Evolutionary conservation across 2,329 filamentous ascomycete species (phyloP), one percentile per base, ranked within the genome.

Genomic region (Elsinoe ampelina): DNA sequence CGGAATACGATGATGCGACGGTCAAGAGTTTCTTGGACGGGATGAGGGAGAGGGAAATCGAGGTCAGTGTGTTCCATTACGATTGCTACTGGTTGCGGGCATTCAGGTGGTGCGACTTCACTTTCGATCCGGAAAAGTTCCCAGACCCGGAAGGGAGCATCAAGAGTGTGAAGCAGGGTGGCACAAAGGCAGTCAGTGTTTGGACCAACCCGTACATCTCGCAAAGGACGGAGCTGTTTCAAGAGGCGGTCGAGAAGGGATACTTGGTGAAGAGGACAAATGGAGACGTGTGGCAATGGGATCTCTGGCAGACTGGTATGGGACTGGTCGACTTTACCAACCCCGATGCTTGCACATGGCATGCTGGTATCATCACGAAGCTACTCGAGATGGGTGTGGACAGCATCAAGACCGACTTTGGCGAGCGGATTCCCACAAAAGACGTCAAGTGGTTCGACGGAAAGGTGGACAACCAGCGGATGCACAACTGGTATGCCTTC

Each of bases 401-500:
- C 67, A 77, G 79, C 58, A 81, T 89, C 75, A 89, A 89, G 72
- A 88, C 85, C 6, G 85, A 89, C 65, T 89, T 89, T 67, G 85
- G 84, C 56, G 85, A 89, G 71, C 78, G 85, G 22, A 83, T 89
- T 55, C 85, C 85, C 0, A 80, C 78, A 4, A 75, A 78, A 50
- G 81, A 85, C 61, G 80, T 87, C 5, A 75, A 79, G 61, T 89
- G 84, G 78, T 74, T 80, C 64, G 83, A 87, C 62, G 65, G 72
- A 48, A 74, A 73, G 4, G 66, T 74, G n/a, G 83, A 87, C 62
- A 78, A 84, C 1, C 73, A 73, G 52, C 80, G 79, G 63, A 89
- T 89, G 85, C 86, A 88, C 72, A 89, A 89, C 70, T 88, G 81
- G 72, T 89, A 88, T 68, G 77, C 85, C n/a, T 84, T 85, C 65